These are phyloP conservation scores for Euphrasia confusa DNA, from an alignment of 257 asterid genomes.

Conservation along the genomic window DNA sequence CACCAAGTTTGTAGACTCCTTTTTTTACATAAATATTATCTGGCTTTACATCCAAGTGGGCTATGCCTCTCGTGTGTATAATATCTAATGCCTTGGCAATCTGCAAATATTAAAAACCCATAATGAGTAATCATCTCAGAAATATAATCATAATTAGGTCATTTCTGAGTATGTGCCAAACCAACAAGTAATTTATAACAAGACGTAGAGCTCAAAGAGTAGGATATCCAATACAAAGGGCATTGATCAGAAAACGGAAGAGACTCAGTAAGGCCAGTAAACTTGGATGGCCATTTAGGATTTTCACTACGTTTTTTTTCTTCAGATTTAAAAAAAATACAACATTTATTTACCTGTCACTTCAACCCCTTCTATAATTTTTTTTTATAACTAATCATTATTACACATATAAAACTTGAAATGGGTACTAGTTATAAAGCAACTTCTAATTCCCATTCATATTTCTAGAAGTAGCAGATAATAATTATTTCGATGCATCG, in stretches of 20 bases:
- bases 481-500: neutral
- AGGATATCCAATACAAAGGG: neutral
- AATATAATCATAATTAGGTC: neutral
- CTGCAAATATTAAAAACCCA: conserved; percentile 36
- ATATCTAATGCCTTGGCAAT: conserved; percentile 76
- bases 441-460: no score
- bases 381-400: no score
- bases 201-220: neutral
- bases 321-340: no score
- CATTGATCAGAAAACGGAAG: neutral
- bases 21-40: conserved; percentile 84
- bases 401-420: neutral
- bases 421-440: no score
- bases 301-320: no score
- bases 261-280: neutral
- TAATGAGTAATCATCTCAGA: conserved; percentile 1
- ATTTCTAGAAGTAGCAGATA: neutral
- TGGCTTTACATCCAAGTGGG: conserved; percentile 89
- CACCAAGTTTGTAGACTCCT: conserved; percentile 87
- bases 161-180: no score
- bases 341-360: no score
- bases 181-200: neutral
- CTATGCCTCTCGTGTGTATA: conserved; percentile 71
- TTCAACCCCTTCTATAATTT: no score
- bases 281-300: no score